Conservation (phyloP, 73 alveolate species). For the Breviolum minutum region DNA sequence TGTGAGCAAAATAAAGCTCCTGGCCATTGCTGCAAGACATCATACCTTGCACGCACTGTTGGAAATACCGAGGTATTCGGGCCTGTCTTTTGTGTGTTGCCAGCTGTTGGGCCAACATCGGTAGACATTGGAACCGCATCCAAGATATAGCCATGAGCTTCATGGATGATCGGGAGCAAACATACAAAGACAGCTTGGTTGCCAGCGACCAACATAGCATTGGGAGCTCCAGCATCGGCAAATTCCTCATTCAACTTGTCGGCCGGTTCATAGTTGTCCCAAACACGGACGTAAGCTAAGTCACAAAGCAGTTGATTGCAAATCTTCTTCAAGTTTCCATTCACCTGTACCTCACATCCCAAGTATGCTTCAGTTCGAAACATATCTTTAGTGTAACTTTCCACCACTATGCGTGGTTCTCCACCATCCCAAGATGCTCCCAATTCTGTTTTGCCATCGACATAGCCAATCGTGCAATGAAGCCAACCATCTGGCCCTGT, state of each 20-base stretch:
- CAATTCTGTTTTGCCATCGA: constrained; percentile 66
- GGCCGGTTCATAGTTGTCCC: constrained; percentile 89
- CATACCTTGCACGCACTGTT: constrained; percentile 53
- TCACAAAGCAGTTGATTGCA: constrained; percentile 81
- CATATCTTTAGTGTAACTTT: constrained; percentile 86
- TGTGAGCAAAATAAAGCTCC: constrained; percentile 67
- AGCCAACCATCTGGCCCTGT: constrained; percentile 83
- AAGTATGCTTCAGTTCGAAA: constrained; percentile 69
- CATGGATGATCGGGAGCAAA: constrained; percentile 71
- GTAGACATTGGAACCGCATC: constrained; percentile 81
- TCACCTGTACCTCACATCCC: constrained; percentile 79
- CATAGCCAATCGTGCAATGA: constrained; percentile 79
- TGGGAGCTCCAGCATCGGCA: constrained; percentile 87
- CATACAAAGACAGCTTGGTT: constrained; percentile 80
- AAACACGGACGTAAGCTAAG: constrained; percentile 69
- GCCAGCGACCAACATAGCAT: constrained; percentile 84
- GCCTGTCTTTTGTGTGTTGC: constrained; percentile 16
- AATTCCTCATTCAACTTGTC: constrained; percentile 79
- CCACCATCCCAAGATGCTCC: constrained; percentile 89
- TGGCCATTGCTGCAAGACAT: constrained; percentile 46
- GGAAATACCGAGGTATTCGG: constrained; percentile 72
- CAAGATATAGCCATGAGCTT: constrained; percentile 67
- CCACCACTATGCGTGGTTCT: constrained; percentile 61
- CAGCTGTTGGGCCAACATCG: constrained; percentile 46
- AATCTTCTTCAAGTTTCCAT: constrained; percentile 44